Base-by-base conservation (phyloP, 139 green algal genomes). In the Trebouxia sp. region DNA sequence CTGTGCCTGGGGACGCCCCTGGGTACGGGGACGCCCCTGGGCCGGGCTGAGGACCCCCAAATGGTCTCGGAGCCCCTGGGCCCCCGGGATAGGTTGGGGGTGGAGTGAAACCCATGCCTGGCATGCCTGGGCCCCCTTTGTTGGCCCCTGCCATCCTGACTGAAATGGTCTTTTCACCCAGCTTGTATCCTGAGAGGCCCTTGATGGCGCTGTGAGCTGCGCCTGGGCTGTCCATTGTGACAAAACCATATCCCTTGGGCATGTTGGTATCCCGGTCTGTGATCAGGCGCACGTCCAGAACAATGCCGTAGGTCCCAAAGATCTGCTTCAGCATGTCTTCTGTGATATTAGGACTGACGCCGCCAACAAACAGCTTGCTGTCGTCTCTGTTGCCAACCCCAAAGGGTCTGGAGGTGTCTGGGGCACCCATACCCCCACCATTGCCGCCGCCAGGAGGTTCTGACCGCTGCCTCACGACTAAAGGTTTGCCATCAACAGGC, bases 201-300 rank as follows among this genome's bases (percentile, higher is more conserved):
- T n/a, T 56, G 41, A 86, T 80, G 20, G 81, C 83, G 32, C 39
- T 58, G 39, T 83, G 37, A 6, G 84, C 84, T 28, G 65, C 24
- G 30, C 39, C 45, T 6, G 74, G 62, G 41, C 70, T 74, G 39
- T 53, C 82, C 87, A 92, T 89, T 45, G 84, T 87, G 5, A 93
- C 86, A 58, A 94, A 94, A 17, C 79, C 90, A 55, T 88, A 94
- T 56, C 90, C 90, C 9, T 86, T 86, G 3, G 85, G 78, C 11
- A 55, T 30, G 4, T 80, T 77, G 0, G 89, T 92, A 4, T 89
- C 83, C 6, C 85, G 79, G 77, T 93, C 90, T 11, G 56, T 72
- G 78, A 93, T 90, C 42, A 91, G 62, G 50, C 83, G 85, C 20
- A 66, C 80, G 24, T 85, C 74, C 24, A 88, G 38, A 0, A 93